Conservation (phyloP, 768 basidiomycete species). For the Podaxis sp. region DNA sequence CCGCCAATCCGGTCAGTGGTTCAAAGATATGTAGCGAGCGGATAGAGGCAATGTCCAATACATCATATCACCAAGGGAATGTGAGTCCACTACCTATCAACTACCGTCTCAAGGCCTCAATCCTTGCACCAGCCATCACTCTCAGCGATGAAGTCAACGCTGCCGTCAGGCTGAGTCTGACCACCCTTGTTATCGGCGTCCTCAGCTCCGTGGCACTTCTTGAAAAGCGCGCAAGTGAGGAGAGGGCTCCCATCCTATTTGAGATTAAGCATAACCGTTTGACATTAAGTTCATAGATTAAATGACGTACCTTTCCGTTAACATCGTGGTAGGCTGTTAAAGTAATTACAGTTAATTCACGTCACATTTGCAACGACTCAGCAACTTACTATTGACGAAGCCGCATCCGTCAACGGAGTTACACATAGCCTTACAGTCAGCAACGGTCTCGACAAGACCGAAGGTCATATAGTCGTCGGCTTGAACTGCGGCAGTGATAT, state of each 20-base stretch:
- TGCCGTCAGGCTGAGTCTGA: slow-evolving; percentile 34
- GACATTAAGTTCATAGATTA: neutral
- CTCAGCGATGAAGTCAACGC: slow-evolving; percentile 29
- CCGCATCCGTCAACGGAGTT: slow-evolving; percentile 29
- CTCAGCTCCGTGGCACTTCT: slow-evolving; percentile 26
- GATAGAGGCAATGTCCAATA: neutral
- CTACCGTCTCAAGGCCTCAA: neutral
- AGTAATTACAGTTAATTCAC: neutral
- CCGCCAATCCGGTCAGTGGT: neutral
- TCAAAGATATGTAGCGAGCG: neutral
- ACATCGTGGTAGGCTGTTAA: slow-evolving; percentile 34
- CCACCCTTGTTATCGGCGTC: slow-evolving; percentile 33
- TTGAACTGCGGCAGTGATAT: slow-evolving; percentile 31
- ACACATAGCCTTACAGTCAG: slow-evolving; percentile 35
- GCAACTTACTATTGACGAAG: slow-evolving; percentile 32
- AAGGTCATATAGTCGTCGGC: slow-evolving; percentile 36
- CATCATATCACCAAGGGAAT: neutral
- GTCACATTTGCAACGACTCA: neutral
- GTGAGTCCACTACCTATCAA: neutral
- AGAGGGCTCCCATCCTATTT: slow-evolving; percentile 33
- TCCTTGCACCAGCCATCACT: slow-evolving; percentile 34
- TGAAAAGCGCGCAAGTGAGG: slow-evolving; percentile 36
- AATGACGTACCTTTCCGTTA: slow-evolving; percentile 32
- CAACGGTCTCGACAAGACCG: slow-evolving; percentile 31
- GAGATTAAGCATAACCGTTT: neutral